A percentile compares a stretch with the other conserved stretches of the same genome.
phyloP scores from a whole-genome alignment of 176 grass and related monocot species.

The Bothriochloa decipiens region DNA sequence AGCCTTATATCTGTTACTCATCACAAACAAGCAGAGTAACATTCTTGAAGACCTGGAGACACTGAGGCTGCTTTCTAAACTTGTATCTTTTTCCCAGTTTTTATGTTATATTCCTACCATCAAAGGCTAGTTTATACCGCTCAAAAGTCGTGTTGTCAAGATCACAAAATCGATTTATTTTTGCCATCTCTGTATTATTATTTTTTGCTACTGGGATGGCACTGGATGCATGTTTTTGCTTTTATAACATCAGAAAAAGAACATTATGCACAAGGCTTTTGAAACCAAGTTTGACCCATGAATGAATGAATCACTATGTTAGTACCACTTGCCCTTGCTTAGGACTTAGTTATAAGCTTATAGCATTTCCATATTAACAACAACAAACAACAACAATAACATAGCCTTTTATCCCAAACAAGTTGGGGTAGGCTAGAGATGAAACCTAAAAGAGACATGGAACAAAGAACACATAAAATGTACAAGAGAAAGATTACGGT shows the following conservation, averaged over 20 bases:
- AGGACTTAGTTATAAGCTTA: not conserved
- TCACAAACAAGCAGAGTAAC: slow-evolving; percentile 91
- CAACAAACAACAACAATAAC: too few relatives aligned
- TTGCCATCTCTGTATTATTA: not conserved
- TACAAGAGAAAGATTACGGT: too few relatives aligned
- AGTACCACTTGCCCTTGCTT: not conserved
- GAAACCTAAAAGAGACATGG: too few relatives aligned
- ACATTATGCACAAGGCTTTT: slow-evolving; percentile 2
- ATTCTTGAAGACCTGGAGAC: slow-evolving; percentile 93
- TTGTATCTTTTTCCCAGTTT: slow-evolving; percentile 70
- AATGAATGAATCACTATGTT: slow-evolving; percentile 4
- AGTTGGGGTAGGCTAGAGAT: too few relatives aligned
- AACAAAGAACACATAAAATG: too few relatives aligned
- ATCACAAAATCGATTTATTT: not conserved
- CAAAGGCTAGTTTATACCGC: slow-evolving; percentile 4
- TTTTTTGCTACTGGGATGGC: not conserved
- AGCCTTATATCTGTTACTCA: slow-evolving; percentile 64
- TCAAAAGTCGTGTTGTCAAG: not conserved
- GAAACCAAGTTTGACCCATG: not conserved
- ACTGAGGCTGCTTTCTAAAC: slow-evolving; percentile 84
- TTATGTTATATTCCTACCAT: slow-evolving; percentile 12
- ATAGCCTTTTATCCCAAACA: too few relatives aligned
- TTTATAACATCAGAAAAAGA: not conserved
- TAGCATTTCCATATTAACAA: slow-evolving; percentile 39
- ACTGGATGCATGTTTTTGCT: not conserved